Percentiles rank a stretch among this genome's conserved stretches.
phyloP scores from a whole-genome alignment of 345 rosid genomes.

The Aquilaria malaccensis region DNA sequence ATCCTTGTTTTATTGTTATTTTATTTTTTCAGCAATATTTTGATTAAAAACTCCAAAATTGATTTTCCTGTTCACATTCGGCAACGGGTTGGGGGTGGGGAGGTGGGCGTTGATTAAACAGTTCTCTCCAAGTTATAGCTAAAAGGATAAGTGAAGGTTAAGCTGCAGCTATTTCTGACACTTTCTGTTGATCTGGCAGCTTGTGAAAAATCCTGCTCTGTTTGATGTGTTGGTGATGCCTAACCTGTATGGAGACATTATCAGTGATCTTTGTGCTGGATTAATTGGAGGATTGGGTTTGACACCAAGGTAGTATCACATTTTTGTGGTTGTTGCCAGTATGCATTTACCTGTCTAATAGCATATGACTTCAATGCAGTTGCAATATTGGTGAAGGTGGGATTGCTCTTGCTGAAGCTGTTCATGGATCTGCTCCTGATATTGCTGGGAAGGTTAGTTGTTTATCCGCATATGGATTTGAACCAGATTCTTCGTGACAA shows the following conservation, averaged over 20 bases:
- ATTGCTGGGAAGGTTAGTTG: constrained; percentile 83
- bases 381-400: constrained; percentile 90
- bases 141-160: neutral
- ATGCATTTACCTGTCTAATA: constrained; percentile 9
- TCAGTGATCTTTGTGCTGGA: constrained; percentile 92
- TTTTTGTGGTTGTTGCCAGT: neutral
- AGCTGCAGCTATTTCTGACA: constrained; percentile 1
- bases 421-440: constrained; percentile 97
- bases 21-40: too few relatives aligned
- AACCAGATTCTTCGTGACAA: neutral
- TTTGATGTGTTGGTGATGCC: constrained; percentile 98
- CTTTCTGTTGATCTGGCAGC: constrained; percentile 37
- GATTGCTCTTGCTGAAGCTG: constrained; percentile 94
- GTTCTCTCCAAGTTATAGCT: too few relatives aligned
- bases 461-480: constrained; percentile 1
- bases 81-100: too few relatives aligned
- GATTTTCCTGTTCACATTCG: too few relatives aligned
- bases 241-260: constrained; percentile 90
- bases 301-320: constrained; percentile 62
- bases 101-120: too few relatives aligned
- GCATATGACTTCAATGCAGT: constrained; percentile 32
- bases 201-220: constrained; percentile 86
- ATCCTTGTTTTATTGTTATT: too few relatives aligned
- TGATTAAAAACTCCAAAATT: too few relatives aligned
- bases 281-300: constrained; percentile 88